Conservation (phyloP, 2,329 filamentous ascomycete species). For the Cladobotryum protrusum region DNA sequence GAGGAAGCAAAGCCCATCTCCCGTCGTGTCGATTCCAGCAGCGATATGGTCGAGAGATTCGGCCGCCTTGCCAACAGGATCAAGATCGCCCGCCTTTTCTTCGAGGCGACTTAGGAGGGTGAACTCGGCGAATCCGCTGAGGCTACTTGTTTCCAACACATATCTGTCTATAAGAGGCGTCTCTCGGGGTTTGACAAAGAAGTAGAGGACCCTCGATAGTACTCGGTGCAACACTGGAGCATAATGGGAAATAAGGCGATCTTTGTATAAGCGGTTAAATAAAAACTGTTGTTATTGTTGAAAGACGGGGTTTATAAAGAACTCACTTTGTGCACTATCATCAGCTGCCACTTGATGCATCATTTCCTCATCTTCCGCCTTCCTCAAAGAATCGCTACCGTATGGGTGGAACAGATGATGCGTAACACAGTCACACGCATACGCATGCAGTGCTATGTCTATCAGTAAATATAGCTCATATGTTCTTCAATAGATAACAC, state of each 20-base stretch:
- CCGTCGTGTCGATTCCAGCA: slow-evolving; percentile 66
- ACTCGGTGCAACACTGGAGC: slow-evolving; percentile 45
- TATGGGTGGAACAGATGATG: slow-evolving; percentile 64
- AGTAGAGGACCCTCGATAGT: slow-evolving; percentile 38
- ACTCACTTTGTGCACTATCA: slow-evolving; percentile 58
- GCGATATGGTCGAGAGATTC: slow-evolving; percentile 68
- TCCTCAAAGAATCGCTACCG: slow-evolving; percentile 54
- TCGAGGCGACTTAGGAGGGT: slow-evolving; percentile 55
- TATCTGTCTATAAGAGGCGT: slow-evolving; percentile 55
- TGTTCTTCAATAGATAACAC: slow-evolving; percentile 6
- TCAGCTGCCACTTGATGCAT: slow-evolving; percentile 65
- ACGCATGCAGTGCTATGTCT: slow-evolving; percentile 49
- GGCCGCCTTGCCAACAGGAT: slow-evolving; percentile 52
- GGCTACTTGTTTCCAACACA: slow-evolving; percentile 46
- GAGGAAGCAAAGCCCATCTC: slow-evolving; percentile 62
- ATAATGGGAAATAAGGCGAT: slow-evolving; percentile 55
- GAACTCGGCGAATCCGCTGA: slow-evolving; percentile 43
- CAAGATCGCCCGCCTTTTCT: slow-evolving; percentile 42
- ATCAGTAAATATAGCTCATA: slow-evolving; percentile 14
- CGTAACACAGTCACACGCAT: slow-evolving; percentile 63
- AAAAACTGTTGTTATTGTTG: background rate
- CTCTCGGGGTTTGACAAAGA: slow-evolving; percentile 48
- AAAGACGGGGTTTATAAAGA: background rate
- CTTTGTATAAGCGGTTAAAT: slow-evolving; percentile 24
- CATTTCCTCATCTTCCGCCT: slow-evolving; percentile 51